Evolutionary conservation across 208 protist genomes (phyloP).

Genomic region (Zelonia costaricensis): DNA sequence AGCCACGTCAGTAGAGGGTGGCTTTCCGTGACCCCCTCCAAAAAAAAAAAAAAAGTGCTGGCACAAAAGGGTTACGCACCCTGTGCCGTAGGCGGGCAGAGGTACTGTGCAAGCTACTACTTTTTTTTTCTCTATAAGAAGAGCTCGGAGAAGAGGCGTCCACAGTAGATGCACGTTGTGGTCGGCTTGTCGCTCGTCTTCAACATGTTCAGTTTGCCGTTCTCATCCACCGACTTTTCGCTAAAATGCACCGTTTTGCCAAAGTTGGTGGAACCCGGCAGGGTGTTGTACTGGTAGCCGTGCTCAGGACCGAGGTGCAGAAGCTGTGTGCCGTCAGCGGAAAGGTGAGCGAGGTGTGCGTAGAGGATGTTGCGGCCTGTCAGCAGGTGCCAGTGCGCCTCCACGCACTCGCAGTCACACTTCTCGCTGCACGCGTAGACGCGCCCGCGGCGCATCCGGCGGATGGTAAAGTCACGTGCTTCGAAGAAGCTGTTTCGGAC

Average conservation of each 20-base stretch:
- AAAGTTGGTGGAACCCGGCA: constrained; percentile 76
- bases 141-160: constrained; percentile 46
- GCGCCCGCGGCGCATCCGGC: constrained; percentile 70
- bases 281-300: constrained; percentile 89
- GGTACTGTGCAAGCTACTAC: too few relatives aligned
- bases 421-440: constrained; percentile 77
- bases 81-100: too few relatives aligned
- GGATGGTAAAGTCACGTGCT: constrained; percentile 56
- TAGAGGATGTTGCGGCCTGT: constrained; percentile 74
- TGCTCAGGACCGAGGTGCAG: constrained; percentile 76
- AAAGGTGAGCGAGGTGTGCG: constrained; percentile 73
- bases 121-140: constrained; percentile 34
- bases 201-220: constrained; percentile 43
- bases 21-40: too few relatives aligned
- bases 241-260: constrained; percentile 73
- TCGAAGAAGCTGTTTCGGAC: constrained; percentile 84
- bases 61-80: neutral
- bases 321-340: constrained; percentile 49
- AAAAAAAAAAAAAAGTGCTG: neutral
- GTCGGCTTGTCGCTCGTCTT: constrained; percentile 60
- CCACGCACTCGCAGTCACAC: constrained; percentile 57
- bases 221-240: constrained; percentile 50
- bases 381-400: constrained; percentile 87
- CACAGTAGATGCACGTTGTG: constrained; percentile 78
- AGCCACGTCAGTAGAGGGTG: too few relatives aligned